Evolutionary conservation across 306 rosid genomes (phyloP).

Genomic region (Vigna trinervia): DNA sequence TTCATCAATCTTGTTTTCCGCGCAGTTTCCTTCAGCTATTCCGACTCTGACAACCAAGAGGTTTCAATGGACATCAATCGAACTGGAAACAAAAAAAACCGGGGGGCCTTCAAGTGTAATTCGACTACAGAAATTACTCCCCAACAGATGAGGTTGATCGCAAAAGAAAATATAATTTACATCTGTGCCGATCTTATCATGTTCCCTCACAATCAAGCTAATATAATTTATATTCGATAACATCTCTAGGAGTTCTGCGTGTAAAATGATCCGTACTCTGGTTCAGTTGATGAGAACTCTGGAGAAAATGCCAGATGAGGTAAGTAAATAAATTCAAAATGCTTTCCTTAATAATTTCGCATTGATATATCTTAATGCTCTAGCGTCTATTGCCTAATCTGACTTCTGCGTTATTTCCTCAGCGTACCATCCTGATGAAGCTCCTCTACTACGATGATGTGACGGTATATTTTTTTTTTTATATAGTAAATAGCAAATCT

Average conservation of each 20-base stretch:
- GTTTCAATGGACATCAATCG: conserved; percentile 86
- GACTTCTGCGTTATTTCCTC: conserved; percentile 47
- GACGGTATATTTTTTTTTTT: conserved; percentile 62
- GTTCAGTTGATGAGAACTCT: conserved; percentile 98
- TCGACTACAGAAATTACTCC: conserved; percentile 86
- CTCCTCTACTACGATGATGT: conserved; percentile 85
- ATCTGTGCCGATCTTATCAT: not conserved
- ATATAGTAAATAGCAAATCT: conserved; percentile 25
- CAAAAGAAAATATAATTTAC: conserved; percentile 18
- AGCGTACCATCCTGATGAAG: conserved; percentile 96
- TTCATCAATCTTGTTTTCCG: conserved; percentile 37
- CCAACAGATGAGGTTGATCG: conserved; percentile 80
- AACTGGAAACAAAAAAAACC: conserved; percentile 78
- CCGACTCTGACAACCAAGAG: conserved; percentile 80
- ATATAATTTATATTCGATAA: conserved; percentile 30
- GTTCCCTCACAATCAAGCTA: not conserved
- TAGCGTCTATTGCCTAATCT: conserved; percentile 9
- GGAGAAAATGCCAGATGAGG: conserved; percentile 98
- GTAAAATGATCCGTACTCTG: conserved; percentile 95
- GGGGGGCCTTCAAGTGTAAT: conserved; percentile 79
- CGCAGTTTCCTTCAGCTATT: conserved; percentile 90
- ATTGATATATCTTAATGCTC: conserved; percentile 15
- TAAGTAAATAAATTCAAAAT: conserved; percentile 58
- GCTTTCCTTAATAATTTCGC: conserved; percentile 28
- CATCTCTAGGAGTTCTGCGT: conserved; percentile 88